Evolutionary conservation across 768 basidiomycete genomes (phyloP).

Genomic region (Panaeolus papilionaceus): DNA sequence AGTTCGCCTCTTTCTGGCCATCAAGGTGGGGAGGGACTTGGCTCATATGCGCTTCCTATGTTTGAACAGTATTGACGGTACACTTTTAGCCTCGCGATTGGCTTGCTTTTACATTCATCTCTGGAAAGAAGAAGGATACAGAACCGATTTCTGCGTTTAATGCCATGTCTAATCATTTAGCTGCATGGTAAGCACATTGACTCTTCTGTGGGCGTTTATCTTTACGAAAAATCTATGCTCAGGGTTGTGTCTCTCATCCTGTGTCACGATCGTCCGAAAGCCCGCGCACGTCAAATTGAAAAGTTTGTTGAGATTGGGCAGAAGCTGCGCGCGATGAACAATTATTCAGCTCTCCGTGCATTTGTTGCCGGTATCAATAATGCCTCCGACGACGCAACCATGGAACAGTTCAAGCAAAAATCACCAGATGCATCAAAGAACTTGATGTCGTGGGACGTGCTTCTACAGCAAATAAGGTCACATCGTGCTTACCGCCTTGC

Average conservation of each 20-base stretch:
- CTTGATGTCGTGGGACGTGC: slow-evolving; percentile 82
- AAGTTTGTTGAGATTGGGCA: slow-evolving; percentile 87
- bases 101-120: slow-evolving; percentile 78
- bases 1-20: slow-evolving; percentile 71
- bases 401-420: slow-evolving; percentile 73
- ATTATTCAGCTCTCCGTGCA: slow-evolving; percentile 92
- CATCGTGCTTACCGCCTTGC: slow-evolving; percentile 94
- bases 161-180: slow-evolving; percentile 80
- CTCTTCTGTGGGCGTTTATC: neutral
- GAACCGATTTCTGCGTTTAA: slow-evolving; percentile 82
- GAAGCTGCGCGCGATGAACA: slow-evolving; percentile 81
- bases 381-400: slow-evolving; percentile 79
- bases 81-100: slow-evolving; percentile 79
- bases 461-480: slow-evolving; percentile 81
- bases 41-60: slow-evolving; percentile 18
- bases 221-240: slow-evolving; percentile 13
- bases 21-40: slow-evolving; percentile 62
- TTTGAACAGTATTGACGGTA: slow-evolving; percentile 18
- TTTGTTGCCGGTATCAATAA: slow-evolving; percentile 94
- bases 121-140: slow-evolving; percentile 66
- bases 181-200: slow-evolving; percentile 67
- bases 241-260: slow-evolving; percentile 94
- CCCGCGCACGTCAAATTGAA: slow-evolving; percentile 83
- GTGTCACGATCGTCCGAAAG: slow-evolving; percentile 79
- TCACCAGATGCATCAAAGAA: slow-evolving; percentile 77